Base-by-base conservation (phyloP, 495 filamentous ascomycete genomes). In the Xylaria flabelliformis region DNA sequence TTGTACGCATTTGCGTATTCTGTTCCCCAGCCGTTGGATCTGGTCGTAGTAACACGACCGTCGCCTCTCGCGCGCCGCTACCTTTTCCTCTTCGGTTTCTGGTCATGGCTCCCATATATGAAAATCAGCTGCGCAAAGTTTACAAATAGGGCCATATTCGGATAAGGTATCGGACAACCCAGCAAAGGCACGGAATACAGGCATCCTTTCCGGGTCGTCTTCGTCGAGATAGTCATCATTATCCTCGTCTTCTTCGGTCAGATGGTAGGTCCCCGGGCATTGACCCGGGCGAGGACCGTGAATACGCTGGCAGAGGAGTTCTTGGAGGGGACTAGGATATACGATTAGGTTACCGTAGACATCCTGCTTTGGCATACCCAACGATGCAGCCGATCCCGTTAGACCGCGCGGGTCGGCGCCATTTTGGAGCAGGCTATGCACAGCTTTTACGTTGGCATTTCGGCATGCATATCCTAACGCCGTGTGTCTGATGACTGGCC, bases 181-280 rank as follows among this genome's bases (percentile, higher is more conserved):
- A 13, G 39, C 6, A 3, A 56, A 12, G 17, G 48, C 21, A 10
- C 48, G 46, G 34, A 56, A 56, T 19, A 6, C 7, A 10, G 65
- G 65, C 13, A 68, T 15, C 4, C 19, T 26, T 6, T 41, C 34
- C 0, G 29, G 46, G 34, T 68, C 65, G 19, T 68, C 65, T 68
- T 68, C 65, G 34, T 53, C 65, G 3, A 68, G 48, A 4, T 56
- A 56, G 13, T 19, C 19, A 19, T 68, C 65, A 7, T 17, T 17
- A 19, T 68, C 48, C 65, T 68, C 65, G 10, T 68, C 65, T 44
- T 68, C 65, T 10, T 56, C 48, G 6, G 4, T 68, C 4, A 68
- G 4, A n/a, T 68, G 65, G 32, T 68, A 68, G 9, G 0, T 56
- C 65, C 65, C 56, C 10, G 65, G 65, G 29, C 65, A 68, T 29